phyloP scores from a whole-genome alignment of 2,329 filamentous ascomycete genomes.

The Fusarium armeniacum region DNA sequence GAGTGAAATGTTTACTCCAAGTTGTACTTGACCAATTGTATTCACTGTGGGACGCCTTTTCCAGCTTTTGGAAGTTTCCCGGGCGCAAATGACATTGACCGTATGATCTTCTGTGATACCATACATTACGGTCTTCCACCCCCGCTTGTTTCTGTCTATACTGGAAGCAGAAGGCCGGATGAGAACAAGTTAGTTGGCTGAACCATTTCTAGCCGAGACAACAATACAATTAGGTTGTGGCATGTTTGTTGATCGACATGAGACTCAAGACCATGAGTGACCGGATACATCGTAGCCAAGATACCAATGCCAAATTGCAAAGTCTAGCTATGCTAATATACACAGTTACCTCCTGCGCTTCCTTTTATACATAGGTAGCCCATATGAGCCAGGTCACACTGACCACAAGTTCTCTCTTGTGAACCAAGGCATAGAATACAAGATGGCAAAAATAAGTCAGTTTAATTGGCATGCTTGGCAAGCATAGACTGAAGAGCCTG shows the following conservation, averaged over 20 bases:
- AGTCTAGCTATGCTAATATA: constrained; percentile 28
- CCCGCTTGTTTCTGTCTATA: constrained; percentile 12
- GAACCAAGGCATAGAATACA: not conserved
- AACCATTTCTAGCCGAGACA: constrained; percentile 13
- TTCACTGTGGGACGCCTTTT: not conserved
- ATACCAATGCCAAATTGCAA: constrained; percentile 1
- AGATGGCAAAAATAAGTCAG: not conserved
- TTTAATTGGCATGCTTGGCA: constrained; percentile 28
- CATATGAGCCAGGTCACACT: constrained; percentile 1
- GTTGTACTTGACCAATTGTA: constrained; percentile 15
- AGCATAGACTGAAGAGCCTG: constrained; percentile 47
- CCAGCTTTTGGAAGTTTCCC: constrained; percentile 5
- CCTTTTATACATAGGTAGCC: not conserved
- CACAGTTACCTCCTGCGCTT: constrained; percentile 1
- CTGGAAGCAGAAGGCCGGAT: constrained; percentile 33
- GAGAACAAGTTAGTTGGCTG: constrained; percentile 21
- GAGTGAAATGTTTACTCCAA: not conserved
- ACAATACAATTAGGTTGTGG: not conserved
- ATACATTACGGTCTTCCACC: constrained; percentile 23
- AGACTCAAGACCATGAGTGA: not conserved
- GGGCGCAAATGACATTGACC: constrained; percentile 39
- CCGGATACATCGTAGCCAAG: not conserved
- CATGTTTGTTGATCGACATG: not conserved
- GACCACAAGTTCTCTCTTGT: not conserved
- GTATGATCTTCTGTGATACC: constrained; percentile 7